Evolutionary conservation across 73 alveolate species (phyloP).

Genomic region (Tetrahymena thermophila): DNA sequence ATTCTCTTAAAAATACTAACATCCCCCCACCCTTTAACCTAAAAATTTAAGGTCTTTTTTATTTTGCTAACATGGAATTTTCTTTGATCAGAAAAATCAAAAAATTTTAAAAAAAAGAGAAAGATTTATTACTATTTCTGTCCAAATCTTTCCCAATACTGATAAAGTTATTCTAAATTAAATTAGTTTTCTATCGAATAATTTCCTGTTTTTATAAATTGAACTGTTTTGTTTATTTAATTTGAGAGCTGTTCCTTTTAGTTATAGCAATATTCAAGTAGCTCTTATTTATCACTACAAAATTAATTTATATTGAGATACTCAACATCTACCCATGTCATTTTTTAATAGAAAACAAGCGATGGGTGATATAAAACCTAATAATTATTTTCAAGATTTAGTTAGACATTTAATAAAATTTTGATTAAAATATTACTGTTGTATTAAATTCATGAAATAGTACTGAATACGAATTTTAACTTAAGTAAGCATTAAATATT

Average conservation of each 20-base stretch:
- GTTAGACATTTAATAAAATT: too few species aligned
- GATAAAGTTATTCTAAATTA: neutral
- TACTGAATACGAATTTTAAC: neutral
- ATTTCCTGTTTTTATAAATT: neutral
- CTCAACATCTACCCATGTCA: neutral
- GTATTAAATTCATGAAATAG: neutral
- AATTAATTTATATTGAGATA: neutral
- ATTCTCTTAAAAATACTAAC: too few species aligned
- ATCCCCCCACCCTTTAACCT: too few species aligned
- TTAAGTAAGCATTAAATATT: neutral
- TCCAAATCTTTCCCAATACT: neutral
- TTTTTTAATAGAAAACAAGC: neutral
- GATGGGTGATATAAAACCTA: neutral
- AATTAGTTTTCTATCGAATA: neutral
- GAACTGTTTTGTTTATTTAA: neutral
- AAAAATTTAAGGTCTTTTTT: too few species aligned
- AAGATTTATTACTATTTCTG: neutral
- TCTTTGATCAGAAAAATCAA: too few species aligned
- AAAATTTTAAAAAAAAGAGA: too few species aligned
- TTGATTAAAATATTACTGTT: too few species aligned
- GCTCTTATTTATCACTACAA: too few species aligned
- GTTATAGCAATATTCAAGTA: too few species aligned
- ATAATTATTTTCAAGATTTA: neutral
- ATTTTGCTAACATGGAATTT: too few species aligned
- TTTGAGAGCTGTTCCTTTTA: neutral